Evolutionary conservation across 208 protist genomes (phyloP), one percentile per base, ranked within the genome.

Genomic region (Trichomonas gallinae): DNA sequence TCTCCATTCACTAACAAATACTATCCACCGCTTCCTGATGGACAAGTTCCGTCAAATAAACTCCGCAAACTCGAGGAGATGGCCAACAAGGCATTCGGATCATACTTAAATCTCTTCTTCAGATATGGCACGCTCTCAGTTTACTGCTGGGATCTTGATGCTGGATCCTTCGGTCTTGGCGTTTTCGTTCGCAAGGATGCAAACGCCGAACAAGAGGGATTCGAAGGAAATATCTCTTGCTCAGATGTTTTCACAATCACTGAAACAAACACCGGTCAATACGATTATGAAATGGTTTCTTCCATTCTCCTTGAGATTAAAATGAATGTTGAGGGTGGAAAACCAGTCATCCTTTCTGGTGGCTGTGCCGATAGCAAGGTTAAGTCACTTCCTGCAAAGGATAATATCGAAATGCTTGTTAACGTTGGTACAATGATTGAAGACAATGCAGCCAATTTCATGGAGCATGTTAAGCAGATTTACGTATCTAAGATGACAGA

Each of bases 1-100:
- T 97, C 97, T 9, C 97, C 97, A 40, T 97, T 87, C 88, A 96
- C 97, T 26, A 98, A 98, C 49, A 26, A 89, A 45, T 98, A 97
- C 40, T 97, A 97, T 91, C 97, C 97, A 21, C 36, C 72, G 9
- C 0, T 97, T 34, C 0, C 0, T 23, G 97, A 98, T 26, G 97
- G 97, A 8, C 48, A 97, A 15, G n/a, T 51, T 51, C 97, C 97
- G 0, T 45, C 97, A 23, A 11, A 96, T 21, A 40, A 97, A n/a
- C 97, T 97, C n/a, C 51, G 97, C 0, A 17, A 96, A 89, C 38
- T 97, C 10, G 97, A 97, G 96, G 38, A 83, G n/a, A 21, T 93
- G 26, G 87, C 87, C 1, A 34, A 93, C 23, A 93, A 17, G 44
- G 87, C 40, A 8, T 93, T 93, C 26, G 1, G 44, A 51, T 48